A percentile compares a stretch with the other conserved stretches of the same genome.
Evolutionary conservation across 805 yeast species (phyloP).

Genomic region (Saccharomycopsis babjevae): DNA sequence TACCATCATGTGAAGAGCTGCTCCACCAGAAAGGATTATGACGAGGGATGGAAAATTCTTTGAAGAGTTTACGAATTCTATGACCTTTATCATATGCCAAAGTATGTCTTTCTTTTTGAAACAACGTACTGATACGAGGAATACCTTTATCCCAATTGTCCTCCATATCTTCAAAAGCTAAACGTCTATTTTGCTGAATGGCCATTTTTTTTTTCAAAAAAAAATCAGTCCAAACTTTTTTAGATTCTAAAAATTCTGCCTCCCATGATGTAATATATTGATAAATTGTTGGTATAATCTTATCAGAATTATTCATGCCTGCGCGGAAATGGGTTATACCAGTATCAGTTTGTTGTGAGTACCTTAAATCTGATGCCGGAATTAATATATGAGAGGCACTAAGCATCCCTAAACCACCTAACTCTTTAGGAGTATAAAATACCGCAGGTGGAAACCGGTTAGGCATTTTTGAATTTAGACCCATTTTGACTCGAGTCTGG

Average conservation of each 20-base stretch:
- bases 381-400: constrained; percentile 94
- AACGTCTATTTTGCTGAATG: constrained; percentile 67
- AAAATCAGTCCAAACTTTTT: constrained; percentile 96
- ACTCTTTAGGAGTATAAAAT: constrained; percentile 91
- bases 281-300: constrained; percentile 85
- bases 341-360: constrained; percentile 90
- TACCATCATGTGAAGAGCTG: constrained; percentile 86
- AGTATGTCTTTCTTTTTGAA: constrained; percentile 91
- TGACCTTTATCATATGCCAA: constrained; percentile 93
- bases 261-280: constrained; percentile 95
- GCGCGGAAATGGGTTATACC: constrained; percentile 91
- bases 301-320: constrained; percentile 77
- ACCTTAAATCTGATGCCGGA: constrained; percentile 83
- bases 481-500: constrained; percentile 89
- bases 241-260: constrained; percentile 87
- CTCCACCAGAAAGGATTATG: constrained; percentile 97
- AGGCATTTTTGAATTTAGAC: constrained; percentile 96
- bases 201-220: constrained; percentile 87
- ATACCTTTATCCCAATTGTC: constrained; percentile 95
- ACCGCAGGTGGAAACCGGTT: constrained; percentile 98
- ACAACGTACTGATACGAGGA: constrained; percentile 89
- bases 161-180: constrained; percentile 89
- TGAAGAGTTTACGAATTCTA: constrained; percentile 70
- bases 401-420: constrained; percentile 96
- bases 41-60: constrained; percentile 59